Percentiles rank a stretch among this genome's conserved stretches.
These are phyloP conservation scores for Podila epigama DNA, from an alignment of 192 early-diverging fungal genomes.

Conservation along the genomic window DNA sequence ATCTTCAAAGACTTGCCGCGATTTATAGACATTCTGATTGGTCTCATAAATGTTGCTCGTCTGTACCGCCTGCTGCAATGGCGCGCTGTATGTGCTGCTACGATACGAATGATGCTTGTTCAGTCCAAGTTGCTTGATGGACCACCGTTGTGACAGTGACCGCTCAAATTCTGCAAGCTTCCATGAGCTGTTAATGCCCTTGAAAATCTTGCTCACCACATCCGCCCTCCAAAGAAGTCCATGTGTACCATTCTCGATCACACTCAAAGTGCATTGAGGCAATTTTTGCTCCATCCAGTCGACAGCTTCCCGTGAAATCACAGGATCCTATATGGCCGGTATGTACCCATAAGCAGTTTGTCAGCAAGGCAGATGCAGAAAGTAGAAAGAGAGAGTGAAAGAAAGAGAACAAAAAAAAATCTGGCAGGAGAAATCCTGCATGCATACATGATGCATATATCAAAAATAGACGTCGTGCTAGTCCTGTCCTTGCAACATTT, in stretches of 20 bases:
- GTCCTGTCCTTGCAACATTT: too few species aligned
- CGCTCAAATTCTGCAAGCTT: conserved; percentile 49
- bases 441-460: not conserved
- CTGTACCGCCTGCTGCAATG: conserved; percentile 36
- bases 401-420: not conserved
- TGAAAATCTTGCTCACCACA: conserved; percentile 52
- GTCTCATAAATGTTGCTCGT: conserved; percentile 50
- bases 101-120: conserved; percentile 43
- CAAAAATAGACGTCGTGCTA: not conserved
- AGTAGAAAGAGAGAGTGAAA: not conserved
- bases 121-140: conserved; percentile 41
- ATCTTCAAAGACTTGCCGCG: conserved; percentile 42
- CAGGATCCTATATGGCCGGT: conserved; percentile 33
- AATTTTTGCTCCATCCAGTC: conserved; percentile 53
- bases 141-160: conserved; percentile 43
- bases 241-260: conserved; percentile 53
- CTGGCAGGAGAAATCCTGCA: not conserved
- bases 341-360: too few species aligned
- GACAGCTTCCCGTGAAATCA: conserved; percentile 49
- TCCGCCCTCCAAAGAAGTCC: conserved; percentile 48
- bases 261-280: conserved; percentile 51
- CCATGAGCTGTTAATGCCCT: conserved; percentile 48
- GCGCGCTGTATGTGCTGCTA: conserved; percentile 33
- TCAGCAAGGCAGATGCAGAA: not conserved
- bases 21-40: conserved; percentile 23